These are phyloP conservation scores for Lipomyces yamanashiensis DNA, from an alignment of 805 yeast species.

Conservation along the genomic window DNA sequence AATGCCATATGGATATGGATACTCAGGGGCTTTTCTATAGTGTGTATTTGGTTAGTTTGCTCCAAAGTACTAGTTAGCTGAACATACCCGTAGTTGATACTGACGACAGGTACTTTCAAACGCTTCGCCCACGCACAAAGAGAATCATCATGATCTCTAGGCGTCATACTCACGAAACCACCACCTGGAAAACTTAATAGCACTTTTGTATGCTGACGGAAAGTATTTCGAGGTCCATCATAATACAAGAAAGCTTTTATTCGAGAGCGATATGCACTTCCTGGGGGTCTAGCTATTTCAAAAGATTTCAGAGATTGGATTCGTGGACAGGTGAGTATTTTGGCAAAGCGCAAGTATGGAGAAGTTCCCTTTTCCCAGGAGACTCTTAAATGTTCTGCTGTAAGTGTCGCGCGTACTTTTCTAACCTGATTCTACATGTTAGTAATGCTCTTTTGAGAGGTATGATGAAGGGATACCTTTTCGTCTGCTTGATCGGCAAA, in stretches of 20 bases:
- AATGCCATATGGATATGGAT: conserved; percentile 41
- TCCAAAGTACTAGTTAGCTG: background rate
- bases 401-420: conserved; percentile 39
- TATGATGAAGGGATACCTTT: conserved; percentile 27
- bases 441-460: too few species aligned
- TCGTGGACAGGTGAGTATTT: conserved; percentile 36
- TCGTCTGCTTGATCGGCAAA: conserved; percentile 44
- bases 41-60: background rate
- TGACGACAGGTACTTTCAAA: conserved; percentile 34
- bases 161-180: conserved; percentile 42
- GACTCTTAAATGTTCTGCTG: conserved; percentile 40
- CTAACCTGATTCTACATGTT: conserved; percentile 9
- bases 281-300: conserved; percentile 38
- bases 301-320: conserved; percentile 28
- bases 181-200: conserved; percentile 42
- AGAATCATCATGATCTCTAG: conserved; percentile 40
- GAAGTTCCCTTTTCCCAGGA: conserved; percentile 43
- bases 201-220: conserved; percentile 36
- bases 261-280: conserved; percentile 34
- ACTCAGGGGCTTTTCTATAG: conserved; percentile 40
- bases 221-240: conserved; percentile 40
- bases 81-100: conserved; percentile 37
- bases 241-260: conserved; percentile 38
- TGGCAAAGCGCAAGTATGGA: conserved; percentile 35
- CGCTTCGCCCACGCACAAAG: conserved; percentile 38